phyloP scores from a whole-genome alignment of 75 land plant species.

The Sequoiadendron giganteum region DNA sequence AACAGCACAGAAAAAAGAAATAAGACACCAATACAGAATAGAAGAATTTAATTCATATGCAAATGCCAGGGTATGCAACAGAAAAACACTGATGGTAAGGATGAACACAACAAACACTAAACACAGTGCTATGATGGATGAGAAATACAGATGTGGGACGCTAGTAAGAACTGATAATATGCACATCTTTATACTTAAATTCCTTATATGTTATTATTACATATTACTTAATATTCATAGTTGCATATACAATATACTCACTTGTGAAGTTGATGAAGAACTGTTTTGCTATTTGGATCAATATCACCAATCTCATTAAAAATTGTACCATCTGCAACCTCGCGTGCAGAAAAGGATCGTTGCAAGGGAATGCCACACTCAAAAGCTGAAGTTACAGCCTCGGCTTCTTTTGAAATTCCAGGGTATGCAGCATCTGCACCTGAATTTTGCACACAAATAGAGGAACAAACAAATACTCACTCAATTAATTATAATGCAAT shows the following conservation, averaged over 20 bases:
- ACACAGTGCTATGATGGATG: not conserved
- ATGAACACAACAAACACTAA: not conserved
- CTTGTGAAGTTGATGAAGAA: constrained; percentile 63
- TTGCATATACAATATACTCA: constrained; percentile 31
- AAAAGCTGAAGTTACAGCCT: constrained; percentile 29
- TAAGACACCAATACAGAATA: not conserved
- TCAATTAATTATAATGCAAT: not conserved
- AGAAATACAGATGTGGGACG: not conserved
- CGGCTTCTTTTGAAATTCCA: constrained; percentile 34
- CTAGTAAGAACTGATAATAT: not conserved
- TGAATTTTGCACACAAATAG: constrained; percentile 14
- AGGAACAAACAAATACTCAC: not conserved
- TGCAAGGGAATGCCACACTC: constrained; percentile 75
- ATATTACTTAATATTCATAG: not conserved
- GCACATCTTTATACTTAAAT: not conserved
- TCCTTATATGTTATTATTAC: not conserved
- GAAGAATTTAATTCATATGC: not conserved
- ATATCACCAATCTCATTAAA: constrained; percentile 76
- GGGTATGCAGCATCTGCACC: constrained; percentile 57
- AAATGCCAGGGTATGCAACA: not conserved
- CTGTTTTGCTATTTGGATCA: constrained; percentile 65
- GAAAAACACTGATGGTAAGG: not conserved
- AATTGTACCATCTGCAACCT: constrained; percentile 85
- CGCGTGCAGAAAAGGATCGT: constrained; percentile 84
- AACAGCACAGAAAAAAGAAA: not conserved